Base-by-base conservation (phyloP, 225 moss, liverwort and hornwort genomes). In the Physcomitrellopsis africana region DNA sequence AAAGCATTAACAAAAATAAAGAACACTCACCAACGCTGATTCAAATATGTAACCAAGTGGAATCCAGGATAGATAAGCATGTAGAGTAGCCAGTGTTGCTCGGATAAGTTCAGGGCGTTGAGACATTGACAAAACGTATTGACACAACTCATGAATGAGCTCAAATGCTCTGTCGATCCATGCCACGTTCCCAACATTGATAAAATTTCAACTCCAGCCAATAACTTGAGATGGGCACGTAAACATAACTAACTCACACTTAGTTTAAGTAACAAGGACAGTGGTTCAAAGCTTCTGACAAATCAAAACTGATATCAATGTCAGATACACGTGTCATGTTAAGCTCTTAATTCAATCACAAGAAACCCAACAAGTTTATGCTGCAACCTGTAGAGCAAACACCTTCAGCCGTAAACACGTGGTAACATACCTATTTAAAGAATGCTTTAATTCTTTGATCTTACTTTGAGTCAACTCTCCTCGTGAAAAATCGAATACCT, bases 31-130 rank as follows among this genome's bases (percentile, higher is more conserved):
- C 89, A 94, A 66, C 41, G 77, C 73, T 23, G 93, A 94, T 76
- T 94, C 91, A 75, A 94, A 94, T 23, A 94, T 94, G 75, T 91
- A 94, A 56, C 91, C 91, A 68, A 94, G 85, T 47, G 93, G 93
- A 7, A 94, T 91, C 93, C 93, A 94, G 6, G 93, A 94, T 52
- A 94, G 82, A 65, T 90, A 94, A 8, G 93, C 93, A 76, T 94
- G 93, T 53, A 94, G 72, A 72, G 93, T 94, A 54, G 89, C 79
- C 44, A 94, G 80, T 49, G 93, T 94, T 49, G 93, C 87, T 75
- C 93, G 87, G 63, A 94, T 94, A 45, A 94, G 87, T 79, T 91
- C 93, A 69, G 91, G 88, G 54, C 93, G 87, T 74, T 89, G 91
- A 70, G 93, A 94, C 65, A 83, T 85, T 67, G 93, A 91, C 68